Conservation (phyloP, 352 stramenopile genomes). For the Phytophthora ohioensis region DNA sequence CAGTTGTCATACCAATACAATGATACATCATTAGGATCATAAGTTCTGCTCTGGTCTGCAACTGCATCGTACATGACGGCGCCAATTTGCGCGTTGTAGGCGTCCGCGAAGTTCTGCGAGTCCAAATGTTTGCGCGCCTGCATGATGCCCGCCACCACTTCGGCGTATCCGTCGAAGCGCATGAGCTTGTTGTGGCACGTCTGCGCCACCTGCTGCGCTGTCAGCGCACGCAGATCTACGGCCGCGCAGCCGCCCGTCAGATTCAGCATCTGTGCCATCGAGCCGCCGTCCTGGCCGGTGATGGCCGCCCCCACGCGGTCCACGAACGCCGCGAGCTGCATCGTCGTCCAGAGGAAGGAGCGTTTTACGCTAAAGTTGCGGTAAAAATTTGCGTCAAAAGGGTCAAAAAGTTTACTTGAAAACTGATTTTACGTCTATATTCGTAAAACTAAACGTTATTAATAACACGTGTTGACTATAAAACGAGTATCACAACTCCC, state of each 20-base stretch:
- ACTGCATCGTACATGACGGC: slow-evolving; percentile 67
- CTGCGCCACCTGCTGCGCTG: slow-evolving; percentile 59
- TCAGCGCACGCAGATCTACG: slow-evolving; percentile 59
- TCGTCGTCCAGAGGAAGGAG: slow-evolving; percentile 17
- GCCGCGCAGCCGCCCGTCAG: slow-evolving; percentile 40
- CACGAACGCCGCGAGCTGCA: slow-evolving; percentile 72
- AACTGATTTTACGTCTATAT: too few relatives aligned
- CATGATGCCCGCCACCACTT: slow-evolving; percentile 72
- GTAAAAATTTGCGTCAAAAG: neutral
- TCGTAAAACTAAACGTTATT: too few relatives aligned
- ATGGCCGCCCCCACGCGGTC: slow-evolving; percentile 68
- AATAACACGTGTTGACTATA: too few relatives aligned
- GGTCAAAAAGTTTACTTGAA: neutral
- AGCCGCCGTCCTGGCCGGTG: slow-evolving; percentile 50
- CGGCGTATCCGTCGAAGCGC: slow-evolving; percentile 60
- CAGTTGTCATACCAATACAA: slow-evolving; percentile 8
- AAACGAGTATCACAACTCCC: too few relatives aligned
- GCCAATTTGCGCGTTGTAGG: slow-evolving; percentile 73
- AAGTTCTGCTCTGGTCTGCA: neutral
- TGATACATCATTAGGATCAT: neutral
- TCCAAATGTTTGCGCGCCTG: slow-evolving; percentile 71
- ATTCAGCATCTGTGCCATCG: slow-evolving; percentile 65
- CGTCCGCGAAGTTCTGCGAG: slow-evolving; percentile 53
- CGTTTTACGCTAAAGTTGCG: neutral
- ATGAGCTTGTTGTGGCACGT: slow-evolving; percentile 64